Conservation (phyloP, 2,329 filamentous ascomycete genomes). For the Apiospora arundinis region DNA sequence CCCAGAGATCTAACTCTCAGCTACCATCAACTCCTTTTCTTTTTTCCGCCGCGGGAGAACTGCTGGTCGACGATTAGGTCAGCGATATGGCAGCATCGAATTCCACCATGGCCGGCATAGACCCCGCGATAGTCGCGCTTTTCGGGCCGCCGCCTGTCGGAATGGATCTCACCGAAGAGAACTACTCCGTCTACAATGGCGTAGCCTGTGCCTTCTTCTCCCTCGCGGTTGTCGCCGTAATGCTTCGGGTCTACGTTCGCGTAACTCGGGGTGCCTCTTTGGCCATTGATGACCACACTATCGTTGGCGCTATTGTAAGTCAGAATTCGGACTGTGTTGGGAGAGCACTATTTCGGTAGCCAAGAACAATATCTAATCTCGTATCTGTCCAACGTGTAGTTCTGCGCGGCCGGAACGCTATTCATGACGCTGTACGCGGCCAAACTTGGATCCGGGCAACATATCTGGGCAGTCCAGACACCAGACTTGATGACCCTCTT, state of each 20-base stretch:
- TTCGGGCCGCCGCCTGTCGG: constrained; percentile 31
- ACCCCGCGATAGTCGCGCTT: constrained; percentile 27
- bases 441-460: constrained; percentile 32
- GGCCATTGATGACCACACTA: constrained; percentile 32
- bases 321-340: constrained; percentile 15
- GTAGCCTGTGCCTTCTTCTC: constrained; percentile 31
- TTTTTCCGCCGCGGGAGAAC: neutral
- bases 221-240: constrained; percentile 30
- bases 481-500: constrained; percentile 29
- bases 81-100: neutral
- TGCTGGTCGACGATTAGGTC: neutral
- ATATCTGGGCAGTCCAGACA: constrained; percentile 31
- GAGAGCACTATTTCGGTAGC: neutral
- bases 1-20: too few species aligned
- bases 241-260: constrained; percentile 31
- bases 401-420: constrained; percentile 27
- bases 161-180: constrained; percentile 27
- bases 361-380: neutral
- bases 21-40: neutral
- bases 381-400: neutral
- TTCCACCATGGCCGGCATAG: constrained; percentile 20
- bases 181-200: constrained; percentile 29
- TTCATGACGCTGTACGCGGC: constrained; percentile 30
- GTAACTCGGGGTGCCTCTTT: constrained; percentile 24
- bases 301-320: constrained; percentile 34